Conservation (phyloP, 441 rosid genomes). For the Cnidoscolus chayamansa region DNA sequence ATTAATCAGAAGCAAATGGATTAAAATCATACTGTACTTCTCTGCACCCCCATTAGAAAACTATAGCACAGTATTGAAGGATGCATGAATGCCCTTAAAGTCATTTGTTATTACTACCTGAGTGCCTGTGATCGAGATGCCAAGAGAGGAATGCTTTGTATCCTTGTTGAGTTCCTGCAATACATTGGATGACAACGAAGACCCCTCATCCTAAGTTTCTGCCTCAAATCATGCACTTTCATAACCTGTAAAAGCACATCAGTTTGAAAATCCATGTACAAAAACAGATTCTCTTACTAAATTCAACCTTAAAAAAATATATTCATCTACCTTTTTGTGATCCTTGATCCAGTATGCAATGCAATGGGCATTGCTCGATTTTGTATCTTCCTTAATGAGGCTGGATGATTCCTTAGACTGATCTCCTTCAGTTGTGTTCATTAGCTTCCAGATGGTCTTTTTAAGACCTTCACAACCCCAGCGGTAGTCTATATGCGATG, state of each 20-base stretch:
- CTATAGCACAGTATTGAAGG: neutral
- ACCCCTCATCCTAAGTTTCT: conserved; percentile 87
- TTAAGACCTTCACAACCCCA: conserved; percentile 90
- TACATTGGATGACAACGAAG: conserved; percentile 98
- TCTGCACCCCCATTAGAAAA: neutral
- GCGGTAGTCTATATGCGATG: conserved; percentile 78
- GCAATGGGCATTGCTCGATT: conserved; percentile 69
- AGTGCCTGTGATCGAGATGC: conserved; percentile 96
- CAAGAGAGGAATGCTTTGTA: conserved; percentile 82
- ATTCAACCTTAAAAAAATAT: neutral
- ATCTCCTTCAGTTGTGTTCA: conserved; percentile 55
- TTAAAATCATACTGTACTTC: neutral
- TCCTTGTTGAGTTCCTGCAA: conserved; percentile 71
- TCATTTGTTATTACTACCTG: conserved; percentile 38
- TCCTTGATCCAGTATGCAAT: conserved; percentile 67
- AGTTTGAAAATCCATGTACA: conserved; percentile 16
- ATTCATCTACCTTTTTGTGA: conserved; percentile 49
- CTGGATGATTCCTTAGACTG: conserved; percentile 34
- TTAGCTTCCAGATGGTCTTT: conserved; percentile 83
- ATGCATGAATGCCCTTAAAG: neutral
- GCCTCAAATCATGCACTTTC: conserved; percentile 81
- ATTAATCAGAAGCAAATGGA: conserved; percentile 6
- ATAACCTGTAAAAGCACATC: conserved; percentile 47
- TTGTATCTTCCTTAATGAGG: conserved; percentile 52
- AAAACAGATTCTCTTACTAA: neutral